These are phyloP conservation scores for Colletotrichum orbiculare DNA, from an alignment of 2,329 filamentous ascomycete genomes.

Conservation along the genomic window DNA sequence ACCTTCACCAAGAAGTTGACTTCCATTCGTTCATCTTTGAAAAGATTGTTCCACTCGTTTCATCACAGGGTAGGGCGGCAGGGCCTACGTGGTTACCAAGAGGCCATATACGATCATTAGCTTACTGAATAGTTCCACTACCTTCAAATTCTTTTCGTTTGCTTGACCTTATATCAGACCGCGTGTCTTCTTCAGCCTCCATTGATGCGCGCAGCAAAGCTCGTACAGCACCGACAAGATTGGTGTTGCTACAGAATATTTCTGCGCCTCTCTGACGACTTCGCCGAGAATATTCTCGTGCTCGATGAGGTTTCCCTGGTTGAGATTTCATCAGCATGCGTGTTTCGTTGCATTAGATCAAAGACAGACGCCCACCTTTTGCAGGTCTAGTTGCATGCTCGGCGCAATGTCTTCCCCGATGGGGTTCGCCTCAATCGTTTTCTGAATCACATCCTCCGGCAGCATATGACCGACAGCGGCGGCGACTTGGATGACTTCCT, in stretches of 20 bases:
- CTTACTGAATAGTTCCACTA: too few species aligned
- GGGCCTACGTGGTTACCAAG: too few species aligned
- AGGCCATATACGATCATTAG: too few species aligned
- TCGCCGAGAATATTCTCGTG: constrained; percentile 65
- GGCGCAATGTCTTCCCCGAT: constrained; percentile 60
- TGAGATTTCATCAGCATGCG: not conserved
- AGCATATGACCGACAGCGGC: constrained; percentile 54
- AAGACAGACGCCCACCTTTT: constrained; percentile 47
- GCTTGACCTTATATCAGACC: not conserved
- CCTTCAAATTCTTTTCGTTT: too few species aligned
- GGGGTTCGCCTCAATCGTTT: constrained; percentile 60
- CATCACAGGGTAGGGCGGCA: too few species aligned
- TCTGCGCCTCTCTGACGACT: constrained; percentile 58
- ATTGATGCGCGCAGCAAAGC: constrained; percentile 60
- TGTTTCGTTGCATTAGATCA: too few species aligned
- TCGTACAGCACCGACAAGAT: constrained; percentile 60
- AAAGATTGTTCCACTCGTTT: too few species aligned
- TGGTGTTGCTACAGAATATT: constrained; percentile 58
- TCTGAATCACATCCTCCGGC: constrained; percentile 54
- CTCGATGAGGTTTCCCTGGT: constrained; percentile 48
- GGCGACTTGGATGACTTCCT: constrained; percentile 61
- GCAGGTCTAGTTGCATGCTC: constrained; percentile 65
- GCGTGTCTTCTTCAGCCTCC: constrained; percentile 54
- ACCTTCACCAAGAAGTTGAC: too few species aligned
- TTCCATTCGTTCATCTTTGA: too few species aligned